These are phyloP conservation scores for Oryza glaberrima DNA, from an alignment of 176 grass and related monocot genomes.

Conservation along the genomic window DNA sequence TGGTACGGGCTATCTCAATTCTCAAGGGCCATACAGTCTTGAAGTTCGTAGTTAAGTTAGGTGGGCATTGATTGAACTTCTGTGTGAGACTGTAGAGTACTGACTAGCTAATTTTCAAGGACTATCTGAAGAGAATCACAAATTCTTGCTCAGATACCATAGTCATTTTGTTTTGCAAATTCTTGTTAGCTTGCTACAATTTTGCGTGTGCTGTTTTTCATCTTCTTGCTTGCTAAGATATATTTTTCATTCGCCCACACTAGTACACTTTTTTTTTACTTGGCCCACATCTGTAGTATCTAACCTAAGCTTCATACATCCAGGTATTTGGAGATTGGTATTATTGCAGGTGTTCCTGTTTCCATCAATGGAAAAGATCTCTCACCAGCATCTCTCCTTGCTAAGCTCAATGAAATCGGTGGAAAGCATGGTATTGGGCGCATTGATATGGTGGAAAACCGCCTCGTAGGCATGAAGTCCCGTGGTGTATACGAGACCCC, in stretches of 20 bases:
- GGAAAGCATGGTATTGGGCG: slow-evolving; percentile 88
- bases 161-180: not conserved
- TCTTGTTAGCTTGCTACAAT: not conserved
- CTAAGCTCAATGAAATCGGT: slow-evolving; percentile 77
- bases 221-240: not conserved
- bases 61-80: not conserved
- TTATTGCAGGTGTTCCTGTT: slow-evolving; percentile 72
- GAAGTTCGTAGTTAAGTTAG: not conserved
- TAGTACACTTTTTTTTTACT: not conserved
- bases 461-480: slow-evolving; percentile 94
- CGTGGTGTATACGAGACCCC: slow-evolving; percentile 92
- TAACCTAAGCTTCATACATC: slow-evolving; percentile 18
- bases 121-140: not conserved
- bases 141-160: not conserved
- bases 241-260: not conserved
- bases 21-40: not conserved
- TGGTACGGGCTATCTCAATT: not conserved
- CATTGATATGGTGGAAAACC: slow-evolving; percentile 90
- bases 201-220: slow-evolving; percentile 16
- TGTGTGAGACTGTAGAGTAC: not conserved
- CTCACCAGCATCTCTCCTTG: slow-evolving; percentile 76
- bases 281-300: not conserved
- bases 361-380: slow-evolving; percentile 76
- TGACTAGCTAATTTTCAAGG: not conserved
- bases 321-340: slow-evolving; percentile 89